Evolutionary conservation across 768 basidiomycete genomes (phyloP).

Genomic region (Cubamyces sp.): DNA sequence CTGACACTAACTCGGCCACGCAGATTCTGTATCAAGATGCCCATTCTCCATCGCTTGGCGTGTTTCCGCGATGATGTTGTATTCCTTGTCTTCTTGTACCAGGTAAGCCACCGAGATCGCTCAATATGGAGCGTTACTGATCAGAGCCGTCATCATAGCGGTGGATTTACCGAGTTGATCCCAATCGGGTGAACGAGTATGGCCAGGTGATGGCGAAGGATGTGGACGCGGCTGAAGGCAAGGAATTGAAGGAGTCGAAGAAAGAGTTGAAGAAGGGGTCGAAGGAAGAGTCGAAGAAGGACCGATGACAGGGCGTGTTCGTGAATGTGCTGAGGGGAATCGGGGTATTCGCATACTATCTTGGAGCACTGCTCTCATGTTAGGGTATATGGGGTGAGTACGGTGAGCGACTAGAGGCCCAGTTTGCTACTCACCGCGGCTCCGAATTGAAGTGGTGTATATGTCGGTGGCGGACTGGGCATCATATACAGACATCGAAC

Average conservation of each 20-base stretch:
- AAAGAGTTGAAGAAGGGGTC: too few species aligned
- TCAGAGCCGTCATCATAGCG: conserved; percentile 53
- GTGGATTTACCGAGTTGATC: conserved; percentile 97
- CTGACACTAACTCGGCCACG: conserved; percentile 8
- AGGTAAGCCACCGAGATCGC: conserved; percentile 52
- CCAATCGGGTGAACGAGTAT: conserved; percentile 94
- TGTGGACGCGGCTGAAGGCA: conserved; percentile 42
- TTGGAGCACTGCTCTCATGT: too few species aligned
- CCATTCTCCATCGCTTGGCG: conserved; percentile 86
- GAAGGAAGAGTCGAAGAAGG: too few species aligned
- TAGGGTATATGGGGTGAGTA: too few species aligned
- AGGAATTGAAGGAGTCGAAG: conserved; percentile 36
- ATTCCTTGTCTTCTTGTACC: conserved; percentile 91
- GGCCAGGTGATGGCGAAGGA: conserved; percentile 77
- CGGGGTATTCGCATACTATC: too few species aligned
- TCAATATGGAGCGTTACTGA: background rate
- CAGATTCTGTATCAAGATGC: conserved; percentile 97
- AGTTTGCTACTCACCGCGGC: too few species aligned
- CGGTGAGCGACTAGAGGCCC: too few species aligned
- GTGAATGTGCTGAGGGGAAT: too few species aligned
- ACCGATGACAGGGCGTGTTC: too few species aligned
- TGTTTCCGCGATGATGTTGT: conserved; percentile 92
- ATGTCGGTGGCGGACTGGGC: too few species aligned
- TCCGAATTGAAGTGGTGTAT: too few species aligned
- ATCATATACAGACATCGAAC: too few species aligned